Conservation (phyloP, 495 filamentous ascomycete species). For the Penicillium parvum region DNA sequence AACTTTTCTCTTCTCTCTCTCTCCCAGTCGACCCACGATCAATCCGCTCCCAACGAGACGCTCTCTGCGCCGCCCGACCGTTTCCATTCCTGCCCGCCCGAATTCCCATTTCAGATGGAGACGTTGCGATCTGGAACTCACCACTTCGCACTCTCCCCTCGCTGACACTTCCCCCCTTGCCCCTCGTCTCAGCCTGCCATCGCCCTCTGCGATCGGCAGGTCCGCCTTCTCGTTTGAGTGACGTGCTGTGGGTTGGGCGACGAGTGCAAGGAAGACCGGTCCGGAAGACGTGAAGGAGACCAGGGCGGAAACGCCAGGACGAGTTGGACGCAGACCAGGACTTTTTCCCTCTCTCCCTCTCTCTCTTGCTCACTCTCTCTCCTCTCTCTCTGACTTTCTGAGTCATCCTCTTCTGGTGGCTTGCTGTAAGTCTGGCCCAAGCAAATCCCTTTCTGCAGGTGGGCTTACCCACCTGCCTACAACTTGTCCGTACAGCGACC, state of each 20-base stretch:
- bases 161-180: conserved; percentile 18
- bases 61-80: conserved; percentile 18
- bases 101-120: conserved; percentile 30
- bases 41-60: conserved; percentile 17
- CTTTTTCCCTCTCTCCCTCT: too few relatives aligned
- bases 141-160: conserved; percentile 20
- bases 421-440: conserved; percentile 9
- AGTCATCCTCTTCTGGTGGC: conserved; percentile 10
- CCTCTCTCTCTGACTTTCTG: too few relatives aligned
- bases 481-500: conserved; percentile 11
- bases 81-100: conserved; percentile 11
- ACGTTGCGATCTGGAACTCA: conserved; percentile 23
- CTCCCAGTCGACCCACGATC: conserved; percentile 9
- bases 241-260: conserved; percentile 16
- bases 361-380: too few relatives aligned
- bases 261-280: background rate
- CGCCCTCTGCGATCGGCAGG: conserved; percentile 31
- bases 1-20: background rate
- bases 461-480: conserved; percentile 6
- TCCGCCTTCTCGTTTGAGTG: conserved; percentile 16
- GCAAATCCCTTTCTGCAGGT: conserved; percentile 6
- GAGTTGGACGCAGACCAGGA: too few relatives aligned
- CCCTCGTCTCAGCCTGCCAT: conserved; percentile 18
- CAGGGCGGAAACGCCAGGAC: background rate
- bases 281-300: background rate